Conservation (phyloP, 108 stramenopile species). For the Craspedostauros australis region DNA sequence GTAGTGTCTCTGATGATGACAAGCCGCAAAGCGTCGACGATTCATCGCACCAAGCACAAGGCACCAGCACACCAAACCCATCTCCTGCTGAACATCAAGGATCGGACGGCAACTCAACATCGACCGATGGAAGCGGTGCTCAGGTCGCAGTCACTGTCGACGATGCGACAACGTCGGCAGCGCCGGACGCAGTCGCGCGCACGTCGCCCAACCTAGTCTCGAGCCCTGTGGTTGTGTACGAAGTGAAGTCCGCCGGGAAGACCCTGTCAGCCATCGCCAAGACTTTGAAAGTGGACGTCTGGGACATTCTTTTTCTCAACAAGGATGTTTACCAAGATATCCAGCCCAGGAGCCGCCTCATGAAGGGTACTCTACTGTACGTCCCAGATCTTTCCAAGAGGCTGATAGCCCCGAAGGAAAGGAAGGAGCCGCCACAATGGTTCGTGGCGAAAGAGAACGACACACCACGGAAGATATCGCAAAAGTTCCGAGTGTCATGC, state of each 20-base stretch:
- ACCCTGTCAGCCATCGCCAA: conserved; percentile 54
- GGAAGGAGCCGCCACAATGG: conserved; percentile 52
- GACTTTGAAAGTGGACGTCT: conserved; percentile 54
- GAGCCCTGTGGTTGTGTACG: conserved; percentile 43
- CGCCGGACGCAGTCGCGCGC: conserved; percentile 13
- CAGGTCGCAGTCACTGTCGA: neutral
- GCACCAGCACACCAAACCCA: neutral
- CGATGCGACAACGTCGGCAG: too few species aligned
- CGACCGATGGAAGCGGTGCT: neutral
- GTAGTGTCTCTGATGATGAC: neutral
- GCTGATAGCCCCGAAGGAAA: too few species aligned
- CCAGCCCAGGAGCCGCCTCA: conserved; percentile 41
- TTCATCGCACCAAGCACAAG: neutral
- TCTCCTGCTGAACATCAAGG: neutral
- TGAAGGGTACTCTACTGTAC: conserved; percentile 56
- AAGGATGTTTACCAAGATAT: conserved; percentile 43
- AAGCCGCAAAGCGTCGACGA: conserved; percentile 6
- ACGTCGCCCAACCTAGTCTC: conserved; percentile 35
- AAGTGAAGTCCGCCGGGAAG: conserved; percentile 45
- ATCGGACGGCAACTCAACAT: neutral
- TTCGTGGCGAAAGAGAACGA: conserved; percentile 78
- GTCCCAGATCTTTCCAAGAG: conserved; percentile 28
- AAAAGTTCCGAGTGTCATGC: conserved; percentile 53
- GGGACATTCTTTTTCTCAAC: conserved; percentile 83
- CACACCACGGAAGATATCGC: conserved; percentile 71